Evolutionary conservation across 2,329 filamentous ascomycete species (phyloP), one percentile per base, ranked within the genome.

Genomic region (Fusarium musae): DNA sequence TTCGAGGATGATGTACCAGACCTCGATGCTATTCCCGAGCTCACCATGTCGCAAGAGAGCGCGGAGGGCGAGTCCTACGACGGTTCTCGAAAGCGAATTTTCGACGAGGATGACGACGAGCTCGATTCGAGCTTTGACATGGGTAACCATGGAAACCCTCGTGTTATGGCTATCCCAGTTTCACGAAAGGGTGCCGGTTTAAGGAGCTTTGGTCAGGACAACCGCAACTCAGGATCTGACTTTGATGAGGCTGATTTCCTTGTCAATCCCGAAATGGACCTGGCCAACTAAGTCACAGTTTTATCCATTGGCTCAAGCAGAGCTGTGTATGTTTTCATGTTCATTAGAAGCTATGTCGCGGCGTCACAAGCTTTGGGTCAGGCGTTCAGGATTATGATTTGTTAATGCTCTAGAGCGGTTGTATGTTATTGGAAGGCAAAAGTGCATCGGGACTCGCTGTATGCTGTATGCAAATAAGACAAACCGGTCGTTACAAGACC

Each of bases 231-330:
- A 1, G 83, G 83, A 46, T 81, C 82, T 23, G 91, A 94, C 78
- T 94, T 94, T 79, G 90, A 88, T 64, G 92, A 94, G 66, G 92
- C 92, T 0, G 85, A 88, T 2, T 94, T 94, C 67, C 79, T 92
- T 59, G 88, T 90, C 63, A 83, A 84, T 32, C 79, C 84, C 52
- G 84, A 86, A 17, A 84, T 88, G 83, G 79, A 82, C 9, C 71
- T 76, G 43, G 63, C 65, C 21, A 70, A 74, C 43, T 75, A 66
- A 64, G 39, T 37, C 44, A 39, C 26, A 17, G 17, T 43, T 9
- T 61, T 40, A 21, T 39, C 10, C 19, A 49, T 40, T 42, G 23
- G 47, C 36, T 44, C 37, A 13, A 16, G 17, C 10, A 32, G 39
- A 69, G 58, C 32, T 26, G 49, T 66, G 23, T 43, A 54, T 36